Evolutionary conservation across 352 stramenopile genomes (phyloP), one percentile per base, ranked within the genome.

Genomic region (Globisporangium paroecandrum): DNA sequence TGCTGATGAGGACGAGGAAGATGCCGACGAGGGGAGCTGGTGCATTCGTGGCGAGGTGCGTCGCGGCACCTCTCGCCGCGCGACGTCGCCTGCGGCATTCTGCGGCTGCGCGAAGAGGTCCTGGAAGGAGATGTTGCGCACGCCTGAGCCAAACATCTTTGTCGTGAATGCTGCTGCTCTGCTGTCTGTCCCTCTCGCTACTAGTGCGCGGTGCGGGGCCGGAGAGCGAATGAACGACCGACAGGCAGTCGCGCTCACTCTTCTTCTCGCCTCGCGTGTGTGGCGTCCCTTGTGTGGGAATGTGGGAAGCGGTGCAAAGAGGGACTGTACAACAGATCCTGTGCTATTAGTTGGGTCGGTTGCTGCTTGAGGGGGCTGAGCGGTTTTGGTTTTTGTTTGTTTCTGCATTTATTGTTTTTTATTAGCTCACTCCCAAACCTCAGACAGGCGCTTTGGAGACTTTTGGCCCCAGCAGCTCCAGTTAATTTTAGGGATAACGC

Each of bases 101-200:
- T 57, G 53, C 24, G 53, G 53, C 13, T 25, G 53, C 53, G 53
- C 53, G 53, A 58, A 58, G 53, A 58, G 53, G 13, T 58, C 53
- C 53, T 58, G 53, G 53, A 58, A 58, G 53, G 53, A 58, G 53
- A 58, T 58, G 25, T 34, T 58, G 53, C 53, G 53, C 53, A 29
- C 53, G 53, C 53, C 53, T 7, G 53, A 58, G 53, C 53, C 53
- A n/a, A 58, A 58, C 53, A 58, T 58, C 8, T 12, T n/a, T 55
- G 6, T 13, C 4, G 8, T 58, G 25, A 10, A 10, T 34, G 24
- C 22, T n/a, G 49, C 43, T n/a, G 46, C 46, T 54, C 5, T 54
- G 46, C 12, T 47, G 38, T 47, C 13, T 15, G 10, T 49, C 43
- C 9, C 43, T 49, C 43, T 49, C 43, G 47, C 47, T 55, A 27